A percentile compares a stretch with the other conserved stretches of the same genome.
Evolutionary conservation across 2,329 filamentous ascomycete species (phyloP).

Genomic region (Apiospora koreana): DNA sequence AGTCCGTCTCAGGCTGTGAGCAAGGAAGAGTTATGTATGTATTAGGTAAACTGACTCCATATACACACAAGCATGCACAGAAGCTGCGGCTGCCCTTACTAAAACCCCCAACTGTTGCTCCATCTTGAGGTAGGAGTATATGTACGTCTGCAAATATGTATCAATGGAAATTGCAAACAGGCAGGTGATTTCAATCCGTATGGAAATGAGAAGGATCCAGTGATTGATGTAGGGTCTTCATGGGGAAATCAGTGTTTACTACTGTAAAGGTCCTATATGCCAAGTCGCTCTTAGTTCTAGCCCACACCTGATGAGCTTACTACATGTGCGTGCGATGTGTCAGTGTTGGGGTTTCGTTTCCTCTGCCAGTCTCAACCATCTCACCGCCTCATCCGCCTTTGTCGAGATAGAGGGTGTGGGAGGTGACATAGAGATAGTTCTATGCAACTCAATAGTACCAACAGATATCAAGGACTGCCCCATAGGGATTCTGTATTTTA

Average conservation of each 20-base stretch:
- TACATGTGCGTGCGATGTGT: background rate
- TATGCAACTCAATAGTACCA: no score
- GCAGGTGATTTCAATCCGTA: background rate
- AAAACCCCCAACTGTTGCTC: background rate
- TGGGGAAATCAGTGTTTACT: background rate
- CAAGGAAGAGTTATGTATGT: background rate
- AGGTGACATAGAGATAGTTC: no score
- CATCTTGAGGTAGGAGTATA: no score
- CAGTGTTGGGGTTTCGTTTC: background rate
- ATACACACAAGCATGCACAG: background rate
- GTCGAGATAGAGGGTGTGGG: no score
- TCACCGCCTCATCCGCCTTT: background rate
- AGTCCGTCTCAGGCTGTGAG: background rate
- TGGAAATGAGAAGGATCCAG: background rate
- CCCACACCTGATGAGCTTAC: background rate
- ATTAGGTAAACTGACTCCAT: background rate
- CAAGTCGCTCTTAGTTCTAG: background rate
- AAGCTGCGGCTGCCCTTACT: background rate
- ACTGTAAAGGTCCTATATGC: background rate
- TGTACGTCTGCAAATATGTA: background rate
- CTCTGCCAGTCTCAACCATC: background rate
- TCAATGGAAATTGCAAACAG: no score
- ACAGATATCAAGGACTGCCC: background rate
- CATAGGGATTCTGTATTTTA: background rate
- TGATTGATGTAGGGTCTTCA: background rate